These are phyloP conservation scores for Pythium sp. DNA, from an alignment of 352 stramenopile species.

Conservation along the genomic window DNA sequence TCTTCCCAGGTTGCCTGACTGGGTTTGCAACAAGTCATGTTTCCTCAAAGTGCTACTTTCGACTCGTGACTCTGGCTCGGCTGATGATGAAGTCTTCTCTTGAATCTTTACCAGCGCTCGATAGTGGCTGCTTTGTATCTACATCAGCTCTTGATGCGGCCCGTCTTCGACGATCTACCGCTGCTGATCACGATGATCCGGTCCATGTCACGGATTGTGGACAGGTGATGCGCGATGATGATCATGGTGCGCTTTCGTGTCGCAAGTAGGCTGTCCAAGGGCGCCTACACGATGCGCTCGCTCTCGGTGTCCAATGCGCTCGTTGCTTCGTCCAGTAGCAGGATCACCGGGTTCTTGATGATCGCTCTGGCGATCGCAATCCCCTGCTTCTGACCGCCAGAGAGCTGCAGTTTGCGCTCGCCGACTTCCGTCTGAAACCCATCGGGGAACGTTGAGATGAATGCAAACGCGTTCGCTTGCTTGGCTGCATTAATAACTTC, in stretches of 20 bases:
- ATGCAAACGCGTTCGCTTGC: slow-evolving; percentile 81
- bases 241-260: slow-evolving; percentile 52
- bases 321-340: slow-evolving; percentile 48
- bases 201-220: slow-evolving; percentile 71
- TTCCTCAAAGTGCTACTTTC: neutral
- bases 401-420: slow-evolving; percentile 66
- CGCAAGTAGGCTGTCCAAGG: slow-evolving; percentile 48
- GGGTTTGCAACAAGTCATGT: neutral
- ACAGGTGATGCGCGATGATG: slow-evolving; percentile 70
- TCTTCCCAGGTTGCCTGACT: neutral
- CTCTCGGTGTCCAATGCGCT: slow-evolving; percentile 10
- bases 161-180: slow-evolving; percentile 10
- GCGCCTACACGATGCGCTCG: slow-evolving; percentile 10
- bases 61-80: neutral
- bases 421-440: slow-evolving; percentile 84
- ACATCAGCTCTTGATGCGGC: slow-evolving; percentile 87
- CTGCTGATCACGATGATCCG: slow-evolving; percentile 22
- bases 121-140: slow-evolving; percentile 42
- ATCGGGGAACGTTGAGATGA: slow-evolving; percentile 84
- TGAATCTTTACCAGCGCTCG: slow-evolving; percentile 28
- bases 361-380: slow-evolving; percentile 88
- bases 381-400: slow-evolving; percentile 91
- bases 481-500: slow-evolving; percentile 69
- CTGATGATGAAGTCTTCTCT: neutral
- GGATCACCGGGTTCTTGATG: slow-evolving; percentile 63